phyloP scores from a whole-genome alignment of 441 rosid genomes.

The Syzygium syzygioides region DNA sequence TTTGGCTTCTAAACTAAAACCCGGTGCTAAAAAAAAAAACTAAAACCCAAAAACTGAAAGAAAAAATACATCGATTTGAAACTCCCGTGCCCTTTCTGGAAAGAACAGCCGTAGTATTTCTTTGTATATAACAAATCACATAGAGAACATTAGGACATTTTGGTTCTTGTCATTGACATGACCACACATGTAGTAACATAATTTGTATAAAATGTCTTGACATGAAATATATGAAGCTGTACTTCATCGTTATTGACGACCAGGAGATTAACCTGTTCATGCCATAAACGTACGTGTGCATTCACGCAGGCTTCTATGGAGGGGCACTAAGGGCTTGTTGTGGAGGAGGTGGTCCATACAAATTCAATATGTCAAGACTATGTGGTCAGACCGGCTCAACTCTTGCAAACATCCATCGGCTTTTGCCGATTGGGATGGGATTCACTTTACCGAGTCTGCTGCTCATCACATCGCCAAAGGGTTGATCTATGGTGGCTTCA shows the following conservation, averaged over 20 bases:
- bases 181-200: neutral
- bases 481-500: constrained; percentile 38
- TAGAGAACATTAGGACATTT: neutral
- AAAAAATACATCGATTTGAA: neutral
- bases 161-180: neutral
- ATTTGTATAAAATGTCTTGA: neutral
- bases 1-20: neutral
- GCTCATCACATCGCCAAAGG: constrained; percentile 36
- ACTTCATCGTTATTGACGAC: neutral
- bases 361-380: constrained; percentile 36
- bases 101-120: too few relatives aligned
- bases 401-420: too few relatives aligned
- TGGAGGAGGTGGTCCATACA: constrained; percentile 71
- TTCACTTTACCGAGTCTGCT: constrained; percentile 69
- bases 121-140: neutral
- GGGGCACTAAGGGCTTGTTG: constrained; percentile 53
- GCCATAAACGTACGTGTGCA: neutral
- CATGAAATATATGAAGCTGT: neutral
- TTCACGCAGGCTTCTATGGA: constrained; percentile 33
- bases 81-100: neutral
- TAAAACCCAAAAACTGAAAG: neutral
- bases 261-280: neutral
- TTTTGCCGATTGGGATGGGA: constrained; percentile 58
- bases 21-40: neutral
- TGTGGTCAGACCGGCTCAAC: constrained; percentile 11